Conservation (phyloP, 257 asterid genomes). For the Nicotiana tabacum region DNA sequence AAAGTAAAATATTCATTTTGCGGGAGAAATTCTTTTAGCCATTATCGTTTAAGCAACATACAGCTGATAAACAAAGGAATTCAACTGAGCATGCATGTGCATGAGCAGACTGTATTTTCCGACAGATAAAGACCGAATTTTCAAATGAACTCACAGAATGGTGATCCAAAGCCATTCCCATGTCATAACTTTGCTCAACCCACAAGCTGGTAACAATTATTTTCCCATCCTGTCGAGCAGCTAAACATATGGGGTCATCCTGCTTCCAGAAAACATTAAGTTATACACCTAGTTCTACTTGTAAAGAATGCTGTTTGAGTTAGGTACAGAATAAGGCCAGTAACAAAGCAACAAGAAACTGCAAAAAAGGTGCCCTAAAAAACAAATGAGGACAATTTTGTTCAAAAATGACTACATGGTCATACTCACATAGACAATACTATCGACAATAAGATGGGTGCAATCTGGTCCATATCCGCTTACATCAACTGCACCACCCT, state of each 20-base stretch:
- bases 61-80: neutral
- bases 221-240: slow-evolving; percentile 79
- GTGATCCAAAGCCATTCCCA: slow-evolving; percentile 56
- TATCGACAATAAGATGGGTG: slow-evolving; percentile 70
- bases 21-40: neutral
- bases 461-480: slow-evolving; percentile 61
- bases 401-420: neutral
- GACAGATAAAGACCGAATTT: neutral
- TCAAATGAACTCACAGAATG: slow-evolving; percentile 42
- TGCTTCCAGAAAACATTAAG: slow-evolving; percentile 18
- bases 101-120: neutral
- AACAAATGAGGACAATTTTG: neutral
- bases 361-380: neutral
- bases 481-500: slow-evolving; percentile 71
- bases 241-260: slow-evolving; percentile 77
- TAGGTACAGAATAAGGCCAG: neutral
- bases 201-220: slow-evolving; percentile 64
- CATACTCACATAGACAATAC: slow-evolving; percentile 60
- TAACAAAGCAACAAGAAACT: neutral
- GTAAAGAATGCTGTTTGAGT: neutral
- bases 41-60: neutral
- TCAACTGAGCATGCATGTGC: neutral
- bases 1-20: neutral
- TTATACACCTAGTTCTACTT: neutral
- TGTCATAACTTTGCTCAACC: slow-evolving; percentile 76